Base-by-base conservation (phyloP, 805 yeast species). In the Wickerhamiella azymoides region DNA sequence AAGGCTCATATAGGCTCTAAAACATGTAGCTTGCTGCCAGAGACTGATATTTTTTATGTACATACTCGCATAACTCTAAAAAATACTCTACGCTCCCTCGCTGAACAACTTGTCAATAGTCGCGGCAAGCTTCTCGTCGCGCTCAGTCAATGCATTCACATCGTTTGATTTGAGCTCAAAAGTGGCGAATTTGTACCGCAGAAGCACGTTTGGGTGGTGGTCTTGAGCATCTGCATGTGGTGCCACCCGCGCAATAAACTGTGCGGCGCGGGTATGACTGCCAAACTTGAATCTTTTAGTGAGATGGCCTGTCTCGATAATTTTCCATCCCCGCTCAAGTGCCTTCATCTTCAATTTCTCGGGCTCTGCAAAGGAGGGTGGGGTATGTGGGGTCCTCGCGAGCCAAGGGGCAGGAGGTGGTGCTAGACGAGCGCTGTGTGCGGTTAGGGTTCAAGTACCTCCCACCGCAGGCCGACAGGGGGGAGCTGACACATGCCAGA, bases 201-300 rank as follows among this genome's bases (percentile, higher is more conserved):
- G 42, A 11, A 24, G 28, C 8, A 55, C 44, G 19, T 54, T 50
- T 3, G 59, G 56, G 40, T 55, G 59, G 43, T 55, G 59, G 26
- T 50, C 27, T 10, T 43, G 39, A 14, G 36, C 19, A 30, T 55
- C 59, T 8, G 58, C 57, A 6, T 18, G 26, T 10, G 28, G 38
- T 1, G 58, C 56, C 7, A 51, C 48, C 10, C 37, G 35, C 14
- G 47, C 41, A 9, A 50, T 53, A 21, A 55, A 48, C 30, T 46
- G 45, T 1, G 53, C 58, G 10, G 58, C 58, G 0, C 39, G 49
- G 10, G 57, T 50, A 45, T 55, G 59, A 3, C 51, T 40, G 0
- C 46, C 45, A 43, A 51, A 46, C 18, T 48, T 49, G 36, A 47
- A 50, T 11, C 47, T 35, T 32, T 55, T 55, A 16, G 16, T 18